Percentiles rank a stretch among this genome's conserved stretches.
Conservation (phyloP, 2,329 filamentous ascomycete genomes). For the Neonectria sp. region DNA sequence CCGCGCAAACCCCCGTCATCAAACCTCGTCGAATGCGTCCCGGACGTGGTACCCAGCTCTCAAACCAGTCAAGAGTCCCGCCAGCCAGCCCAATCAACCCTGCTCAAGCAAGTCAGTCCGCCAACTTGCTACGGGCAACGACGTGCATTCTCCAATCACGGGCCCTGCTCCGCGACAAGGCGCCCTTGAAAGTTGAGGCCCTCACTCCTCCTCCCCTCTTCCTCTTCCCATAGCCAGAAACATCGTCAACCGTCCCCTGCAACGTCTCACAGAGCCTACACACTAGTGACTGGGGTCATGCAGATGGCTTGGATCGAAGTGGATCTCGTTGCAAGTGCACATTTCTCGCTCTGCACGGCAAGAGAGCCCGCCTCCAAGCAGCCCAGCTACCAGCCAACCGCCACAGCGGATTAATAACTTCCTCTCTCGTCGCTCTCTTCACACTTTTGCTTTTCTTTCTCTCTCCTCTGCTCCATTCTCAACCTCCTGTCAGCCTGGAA, state of each 20-base stretch:
- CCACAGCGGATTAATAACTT: constrained; percentile 30
- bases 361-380: constrained; percentile 17
- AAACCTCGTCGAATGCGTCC: background rate
- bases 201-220: background rate
- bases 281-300: constrained; percentile 21
- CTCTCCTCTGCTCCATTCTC: background rate
- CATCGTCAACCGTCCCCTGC: background rate
- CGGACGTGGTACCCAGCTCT: background rate
- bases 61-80: background rate
- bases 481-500: background rate
- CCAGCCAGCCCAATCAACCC: background rate
- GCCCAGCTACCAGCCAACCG: constrained; percentile 21
- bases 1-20: constrained; percentile 2
- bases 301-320: constrained; percentile 27
- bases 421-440: constrained; percentile 11
- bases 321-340: constrained; percentile 10
- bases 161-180: background rate
- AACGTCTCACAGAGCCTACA: background rate
- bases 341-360: constrained; percentile 17
- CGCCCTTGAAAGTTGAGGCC: background rate
- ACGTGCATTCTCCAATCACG: background rate
- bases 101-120: background rate
- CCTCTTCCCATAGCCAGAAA: background rate
- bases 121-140: too few relatives aligned
- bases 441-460: constrained; percentile 1